Conservation (phyloP, 108 stramenopile species). For the Ochromonas danica region DNA sequence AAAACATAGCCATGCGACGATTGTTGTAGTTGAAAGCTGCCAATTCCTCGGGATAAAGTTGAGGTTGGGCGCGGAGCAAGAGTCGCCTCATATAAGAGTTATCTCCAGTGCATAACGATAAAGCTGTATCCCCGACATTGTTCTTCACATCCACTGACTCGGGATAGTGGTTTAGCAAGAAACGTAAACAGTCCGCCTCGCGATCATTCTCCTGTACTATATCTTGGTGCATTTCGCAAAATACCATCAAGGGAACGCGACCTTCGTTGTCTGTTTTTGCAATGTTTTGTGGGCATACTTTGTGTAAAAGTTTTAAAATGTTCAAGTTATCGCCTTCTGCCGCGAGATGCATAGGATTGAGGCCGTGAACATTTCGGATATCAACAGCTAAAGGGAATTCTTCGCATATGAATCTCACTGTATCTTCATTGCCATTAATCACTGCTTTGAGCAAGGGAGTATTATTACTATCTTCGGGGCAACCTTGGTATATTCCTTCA, state of each 20-base stretch:
- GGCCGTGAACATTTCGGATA: not conserved
- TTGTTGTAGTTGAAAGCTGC: not conserved
- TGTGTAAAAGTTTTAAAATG: not conserved
- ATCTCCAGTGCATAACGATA: not conserved
- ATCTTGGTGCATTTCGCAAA: not conserved
- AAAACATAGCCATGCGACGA: constrained; percentile 1
- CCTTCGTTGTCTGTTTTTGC: not conserved
- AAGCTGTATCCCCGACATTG: not conserved
- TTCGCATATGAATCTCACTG: not conserved
- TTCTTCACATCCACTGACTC: not conserved
- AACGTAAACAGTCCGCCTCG: constrained; percentile 7
- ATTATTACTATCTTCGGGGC: not conserved
- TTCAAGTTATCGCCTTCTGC: not conserved
- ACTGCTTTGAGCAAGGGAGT: constrained; percentile 11
- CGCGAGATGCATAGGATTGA: not conserved
- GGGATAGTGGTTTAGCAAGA: not conserved
- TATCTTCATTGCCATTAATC: not conserved
- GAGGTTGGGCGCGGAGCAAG: not conserved
- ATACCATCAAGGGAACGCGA: not conserved
- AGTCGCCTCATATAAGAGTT: not conserved
- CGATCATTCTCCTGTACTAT: not conserved
- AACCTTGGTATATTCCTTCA: not conserved
- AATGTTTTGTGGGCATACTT: not conserved
- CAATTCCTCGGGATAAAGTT: not conserved
- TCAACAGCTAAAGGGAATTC: not conserved